These are phyloP conservation scores for Agaricus blazei DNA, from an alignment of 768 basidiomycete species.

Conservation along the genomic window DNA sequence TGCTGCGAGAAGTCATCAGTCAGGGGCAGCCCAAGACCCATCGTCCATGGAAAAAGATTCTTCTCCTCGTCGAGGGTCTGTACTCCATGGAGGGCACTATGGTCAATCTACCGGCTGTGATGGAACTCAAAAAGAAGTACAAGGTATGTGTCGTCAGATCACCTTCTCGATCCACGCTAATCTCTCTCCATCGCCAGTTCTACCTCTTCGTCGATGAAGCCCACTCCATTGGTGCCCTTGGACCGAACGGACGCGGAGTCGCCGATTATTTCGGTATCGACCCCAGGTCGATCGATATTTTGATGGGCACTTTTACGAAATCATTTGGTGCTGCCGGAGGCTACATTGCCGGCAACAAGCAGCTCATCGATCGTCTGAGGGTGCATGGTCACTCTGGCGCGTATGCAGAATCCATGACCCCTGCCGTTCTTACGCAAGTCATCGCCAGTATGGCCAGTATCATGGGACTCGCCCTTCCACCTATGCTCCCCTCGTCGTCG, in stretches of 20 bases:
- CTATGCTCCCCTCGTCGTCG: constrained; percentile 27
- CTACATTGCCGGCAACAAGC: constrained; percentile 84
- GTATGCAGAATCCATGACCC: constrained; percentile 89
- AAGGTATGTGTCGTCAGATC: constrained; percentile 54
- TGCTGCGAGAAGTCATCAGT: constrained; percentile 87
- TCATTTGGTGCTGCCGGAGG: constrained; percentile 94
- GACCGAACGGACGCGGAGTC: constrained; percentile 92
- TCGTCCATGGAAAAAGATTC: constrained; percentile 98
- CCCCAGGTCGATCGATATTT: constrained; percentile 78
- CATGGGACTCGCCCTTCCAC: constrained; percentile 69
- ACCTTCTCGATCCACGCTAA: background rate
- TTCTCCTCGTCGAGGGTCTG: constrained; percentile 90
- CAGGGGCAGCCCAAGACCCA: constrained; percentile 98
- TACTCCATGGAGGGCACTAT: constrained; percentile 99
- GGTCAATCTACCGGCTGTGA: constrained; percentile 73
- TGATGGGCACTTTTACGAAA: constrained; percentile 99
- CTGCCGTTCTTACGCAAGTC: constrained; percentile 87
- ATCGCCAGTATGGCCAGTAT: constrained; percentile 93
- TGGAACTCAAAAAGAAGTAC: constrained; percentile 90
- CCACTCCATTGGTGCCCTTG: constrained; percentile 94
- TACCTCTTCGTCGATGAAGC: constrained; percentile 96
- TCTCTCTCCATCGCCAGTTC: constrained; percentile 59
- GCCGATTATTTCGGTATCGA: constrained; percentile 89
- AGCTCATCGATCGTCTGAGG: constrained; percentile 77
- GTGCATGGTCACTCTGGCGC: constrained; percentile 73